A percentile compares a stretch with the other conserved stretches of the same genome.
Conservation (phyloP, 805 yeast species). For the Ogataea philodendri region DNA sequence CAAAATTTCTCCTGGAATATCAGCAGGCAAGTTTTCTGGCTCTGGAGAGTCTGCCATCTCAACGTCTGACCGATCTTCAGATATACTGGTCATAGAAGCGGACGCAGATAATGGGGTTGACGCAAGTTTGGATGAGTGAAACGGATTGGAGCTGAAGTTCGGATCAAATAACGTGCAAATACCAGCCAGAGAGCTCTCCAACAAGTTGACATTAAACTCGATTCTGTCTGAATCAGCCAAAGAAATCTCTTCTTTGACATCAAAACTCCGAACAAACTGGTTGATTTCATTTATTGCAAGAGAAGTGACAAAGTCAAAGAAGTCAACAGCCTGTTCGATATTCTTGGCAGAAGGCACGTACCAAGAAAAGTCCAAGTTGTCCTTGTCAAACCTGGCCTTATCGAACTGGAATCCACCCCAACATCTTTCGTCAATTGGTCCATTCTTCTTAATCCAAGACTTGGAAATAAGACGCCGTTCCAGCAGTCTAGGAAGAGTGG, state of each 20-base stretch:
- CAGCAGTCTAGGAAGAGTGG: constrained; percentile 57
- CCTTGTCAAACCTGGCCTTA: constrained; percentile 44
- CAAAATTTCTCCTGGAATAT: too few species aligned
- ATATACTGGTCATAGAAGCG: constrained; percentile 15
- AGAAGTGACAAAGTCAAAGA: constrained; percentile 50
- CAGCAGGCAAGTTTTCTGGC: too few species aligned
- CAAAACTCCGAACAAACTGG: constrained; percentile 48
- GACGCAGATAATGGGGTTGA: constrained; percentile 21
- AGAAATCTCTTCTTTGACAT: constrained; percentile 35
- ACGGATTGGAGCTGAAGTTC: constrained; percentile 37
- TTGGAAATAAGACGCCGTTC: constrained; percentile 57
- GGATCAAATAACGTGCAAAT: constrained; percentile 73
- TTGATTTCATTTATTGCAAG: constrained; percentile 51
- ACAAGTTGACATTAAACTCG: constrained; percentile 22
- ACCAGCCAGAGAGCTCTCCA: constrained; percentile 53
- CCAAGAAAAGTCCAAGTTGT: constrained; percentile 67
- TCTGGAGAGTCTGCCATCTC: constrained; percentile 3
- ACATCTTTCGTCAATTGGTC: constrained; percentile 43
- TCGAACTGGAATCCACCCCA: constrained; percentile 79
- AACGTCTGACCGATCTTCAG: constrained; percentile 1
- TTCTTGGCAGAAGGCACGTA: constrained; percentile 61
- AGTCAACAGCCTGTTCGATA: constrained; percentile 56
- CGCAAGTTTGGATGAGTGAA: constrained; percentile 25
- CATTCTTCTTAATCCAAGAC: constrained; percentile 37
- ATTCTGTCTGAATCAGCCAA: constrained; percentile 28